Percentiles rank a stretch among this genome's conserved stretches.
phyloP scores from a whole-genome alignment of 164 flowering plant genomes.

The Piper betle region DNA sequence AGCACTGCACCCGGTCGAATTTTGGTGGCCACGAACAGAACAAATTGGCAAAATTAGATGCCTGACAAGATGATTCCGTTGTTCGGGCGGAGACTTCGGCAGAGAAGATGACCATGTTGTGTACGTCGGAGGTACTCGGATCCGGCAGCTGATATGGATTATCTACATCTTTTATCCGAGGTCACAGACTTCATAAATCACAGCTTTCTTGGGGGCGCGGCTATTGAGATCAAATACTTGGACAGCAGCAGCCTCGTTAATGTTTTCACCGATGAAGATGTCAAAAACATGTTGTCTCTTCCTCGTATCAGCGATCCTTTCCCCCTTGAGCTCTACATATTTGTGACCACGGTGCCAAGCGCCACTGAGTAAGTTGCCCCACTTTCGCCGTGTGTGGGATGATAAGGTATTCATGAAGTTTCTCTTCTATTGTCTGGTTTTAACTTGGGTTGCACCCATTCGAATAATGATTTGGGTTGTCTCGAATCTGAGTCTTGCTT shows the following conservation, averaged over 20 bases:
- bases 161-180: neutral
- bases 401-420: too few relatives aligned
- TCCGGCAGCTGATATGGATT: neutral
- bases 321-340: neutral
- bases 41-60: too few relatives aligned
- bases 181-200: too few relatives aligned
- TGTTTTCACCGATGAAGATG: neutral
- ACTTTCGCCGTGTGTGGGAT: too few relatives aligned
- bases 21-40: too few relatives aligned
- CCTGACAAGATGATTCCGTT: too few relatives aligned
- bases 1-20: too few relatives aligned
- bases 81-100: neutral
- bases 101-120: neutral
- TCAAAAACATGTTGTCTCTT: neutral
- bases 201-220: neutral
- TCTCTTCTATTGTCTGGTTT: neutral
- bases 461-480: too few relatives aligned
- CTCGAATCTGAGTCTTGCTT: too few relatives aligned
- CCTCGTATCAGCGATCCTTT: neutral
- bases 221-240: too few relatives aligned
- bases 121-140: neutral
- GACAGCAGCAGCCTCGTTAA: neutral
- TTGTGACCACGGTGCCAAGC: neutral
- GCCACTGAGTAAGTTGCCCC: neutral
- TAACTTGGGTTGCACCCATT: too few relatives aligned